These are phyloP conservation scores for Xylariales sp. DNA, from an alignment of 2,329 filamentous ascomycete genomes.

Conservation along the genomic window DNA sequence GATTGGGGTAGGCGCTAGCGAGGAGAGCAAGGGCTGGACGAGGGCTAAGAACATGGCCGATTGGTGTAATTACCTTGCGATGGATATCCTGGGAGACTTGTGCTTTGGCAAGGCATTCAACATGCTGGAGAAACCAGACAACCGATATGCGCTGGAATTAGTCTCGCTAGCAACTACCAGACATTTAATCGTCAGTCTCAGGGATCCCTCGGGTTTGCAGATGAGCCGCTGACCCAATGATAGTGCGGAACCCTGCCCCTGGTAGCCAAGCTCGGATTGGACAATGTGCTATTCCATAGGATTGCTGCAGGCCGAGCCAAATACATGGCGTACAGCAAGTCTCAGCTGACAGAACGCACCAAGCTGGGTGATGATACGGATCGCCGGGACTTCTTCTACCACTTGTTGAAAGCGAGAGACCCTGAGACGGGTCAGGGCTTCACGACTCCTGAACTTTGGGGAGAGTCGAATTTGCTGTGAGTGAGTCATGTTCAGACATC, in stretches of 20 bases:
- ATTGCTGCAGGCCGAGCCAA: conserved; percentile 62
- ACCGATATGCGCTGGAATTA: conserved; percentile 62
- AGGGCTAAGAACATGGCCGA: conserved; percentile 56
- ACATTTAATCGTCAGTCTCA: conserved; percentile 57
- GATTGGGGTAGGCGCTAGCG: conserved; percentile 38
- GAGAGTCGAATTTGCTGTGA: conserved; percentile 63
- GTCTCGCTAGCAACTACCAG: conserved; percentile 64
- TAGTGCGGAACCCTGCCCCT: conserved; percentile 70
- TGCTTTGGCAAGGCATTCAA: conserved; percentile 60
- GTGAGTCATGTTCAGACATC: conserved; percentile 14
- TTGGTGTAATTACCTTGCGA: conserved; percentile 58
- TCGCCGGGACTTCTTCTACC: conserved; percentile 72
- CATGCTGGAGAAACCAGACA: conserved; percentile 55
- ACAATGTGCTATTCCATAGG: conserved; percentile 62
- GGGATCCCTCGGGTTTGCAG: neutral
- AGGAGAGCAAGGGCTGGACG: conserved; percentile 53
- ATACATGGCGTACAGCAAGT: conserved; percentile 68
- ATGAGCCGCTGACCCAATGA: neutral
- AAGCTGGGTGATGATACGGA: conserved; percentile 61
- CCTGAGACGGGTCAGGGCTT: conserved; percentile 66
- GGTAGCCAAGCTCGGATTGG: conserved; percentile 60
- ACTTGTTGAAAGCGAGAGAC: conserved; percentile 66
- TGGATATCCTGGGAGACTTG: conserved; percentile 58
- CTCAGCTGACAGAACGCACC: conserved; percentile 62
- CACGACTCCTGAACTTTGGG: conserved; percentile 62